Percentiles rank a stretch among this genome's conserved stretches.
Evolutionary conservation across 306 rosid genomes (phyloP).

Genomic region (Neltuma alba): DNA sequence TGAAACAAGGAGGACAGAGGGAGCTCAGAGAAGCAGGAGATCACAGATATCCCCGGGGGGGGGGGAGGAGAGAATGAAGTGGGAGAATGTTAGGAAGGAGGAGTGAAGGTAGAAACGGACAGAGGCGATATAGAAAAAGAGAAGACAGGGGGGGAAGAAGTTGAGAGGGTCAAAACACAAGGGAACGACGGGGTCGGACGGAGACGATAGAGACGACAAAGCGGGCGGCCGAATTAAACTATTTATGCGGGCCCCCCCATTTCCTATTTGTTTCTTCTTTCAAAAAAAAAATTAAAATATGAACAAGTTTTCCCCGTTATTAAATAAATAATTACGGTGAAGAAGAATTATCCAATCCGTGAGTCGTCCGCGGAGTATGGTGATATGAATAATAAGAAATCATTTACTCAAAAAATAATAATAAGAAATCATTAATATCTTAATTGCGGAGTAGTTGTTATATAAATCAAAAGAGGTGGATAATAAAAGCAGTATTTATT

Average conservation of each 20-base stretch:
- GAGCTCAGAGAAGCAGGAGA: conserved; percentile 42
- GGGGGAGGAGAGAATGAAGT: background rate
- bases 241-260: conserved; percentile 56
- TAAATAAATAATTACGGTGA: no score
- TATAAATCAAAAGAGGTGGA: background rate
- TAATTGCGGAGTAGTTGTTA: no score
- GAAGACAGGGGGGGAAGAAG: conserved; percentile 12
- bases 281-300: background rate
- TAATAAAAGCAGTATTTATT: background rate
- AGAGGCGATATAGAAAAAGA: conserved; percentile 25
- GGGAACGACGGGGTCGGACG: conserved; percentile 69
- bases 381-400: no score
- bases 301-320: background rate
- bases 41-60: conserved; percentile 39
- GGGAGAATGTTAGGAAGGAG: conserved; percentile 40
- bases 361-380: background rate
- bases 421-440: no score
- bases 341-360: no score
- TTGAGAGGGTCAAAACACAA: conserved; percentile 56
- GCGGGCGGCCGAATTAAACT: conserved; percentile 82
- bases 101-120: conserved; percentile 32
- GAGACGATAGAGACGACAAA: conserved; percentile 92
- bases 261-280: background rate
- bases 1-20: conserved; percentile 33
- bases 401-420: no score